Evolutionary conservation across 2,329 filamentous ascomycete species (phyloP), one percentile per base, ranked within the genome.

Genomic region (Neonectria coccinea): DNA sequence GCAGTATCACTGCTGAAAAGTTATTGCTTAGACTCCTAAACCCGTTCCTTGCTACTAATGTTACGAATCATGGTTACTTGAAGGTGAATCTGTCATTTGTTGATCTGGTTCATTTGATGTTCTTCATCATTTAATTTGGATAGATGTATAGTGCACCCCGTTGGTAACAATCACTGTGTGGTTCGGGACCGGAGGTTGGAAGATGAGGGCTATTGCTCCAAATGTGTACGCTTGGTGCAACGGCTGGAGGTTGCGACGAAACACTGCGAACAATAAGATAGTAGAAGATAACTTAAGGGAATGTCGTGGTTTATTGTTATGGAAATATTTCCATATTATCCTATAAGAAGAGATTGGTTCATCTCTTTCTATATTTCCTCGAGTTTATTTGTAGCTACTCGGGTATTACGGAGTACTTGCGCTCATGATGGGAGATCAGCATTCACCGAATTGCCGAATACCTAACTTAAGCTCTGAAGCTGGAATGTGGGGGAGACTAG

Each of bases 401-500:
- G 11, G 31, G 31, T 4, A 11, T 33, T 39, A 20, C 20, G 20
- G 20, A 20, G 20, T 20, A 39, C 14, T 8, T 39, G 36, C 5
- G 31, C 6, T n/a, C 5, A n/a, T 39, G 12, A 7, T 16, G 12
- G 33, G 39, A 42, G n/a, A 42, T 20, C 10, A n/a, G 4, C 39
- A 42, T 42, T 11, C 10, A 4, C 39, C 7, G 36, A 39, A 36
- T 36, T 36, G 33, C 39, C 39, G n/a, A 41, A 25, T 25, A 25
- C 22, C 22, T 25, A 25, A 1, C 25, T 8, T 18, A 42, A 42
- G 39, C 39, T 42, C 39, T 18, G 39, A 20, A 74, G 64, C 68
- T 73, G 69, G 62, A 62, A 54, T 50, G 59, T 67, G 64, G 67
- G 57, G 52, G 50, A 39, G 9, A 65, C 64, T 65, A 57, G 45